phyloP scores from a whole-genome alignment of 2,329 filamentous ascomycete genomes.

The Ophiostoma montium region DNA sequence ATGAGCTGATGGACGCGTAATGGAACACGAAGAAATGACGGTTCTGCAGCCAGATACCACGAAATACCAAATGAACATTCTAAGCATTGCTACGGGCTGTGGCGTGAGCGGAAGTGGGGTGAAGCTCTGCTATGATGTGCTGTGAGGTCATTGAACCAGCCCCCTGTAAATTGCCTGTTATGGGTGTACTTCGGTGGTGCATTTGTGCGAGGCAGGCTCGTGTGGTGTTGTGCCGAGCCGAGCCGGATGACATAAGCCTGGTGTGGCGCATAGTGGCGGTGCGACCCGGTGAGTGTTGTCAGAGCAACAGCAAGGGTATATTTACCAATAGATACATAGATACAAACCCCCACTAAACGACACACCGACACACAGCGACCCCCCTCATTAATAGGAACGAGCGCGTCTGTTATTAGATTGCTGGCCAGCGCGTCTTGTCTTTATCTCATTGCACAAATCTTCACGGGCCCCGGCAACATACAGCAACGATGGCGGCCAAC shows the following conservation, averaged over 20 bases:
- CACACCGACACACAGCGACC: background rate
- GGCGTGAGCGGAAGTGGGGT: background rate
- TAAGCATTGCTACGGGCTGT: no score
- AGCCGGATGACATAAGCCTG: background rate
- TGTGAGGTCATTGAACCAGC: slow-evolving; percentile 1
- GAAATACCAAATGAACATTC: slow-evolving; percentile 2
- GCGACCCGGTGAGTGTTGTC: slow-evolving; percentile 5
- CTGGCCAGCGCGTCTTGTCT: background rate
- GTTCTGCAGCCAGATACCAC: slow-evolving; percentile 7
- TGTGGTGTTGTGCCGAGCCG: background rate
- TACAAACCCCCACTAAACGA: slow-evolving; percentile 3
- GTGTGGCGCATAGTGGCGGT: background rate
- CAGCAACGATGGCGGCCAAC: slow-evolving; percentile 11
- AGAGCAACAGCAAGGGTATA: slow-evolving; percentile 9
- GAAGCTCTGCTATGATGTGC: background rate
- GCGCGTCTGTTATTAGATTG: slow-evolving; percentile 3
- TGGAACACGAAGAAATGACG: slow-evolving; percentile 4
- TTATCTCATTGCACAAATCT: background rate
- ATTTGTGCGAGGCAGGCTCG: background rate
- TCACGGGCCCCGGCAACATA: background rate
- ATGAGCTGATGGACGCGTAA: background rate
- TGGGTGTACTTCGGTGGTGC: background rate
- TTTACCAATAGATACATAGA: slow-evolving; percentile 13
- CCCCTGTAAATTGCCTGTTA: slow-evolving; percentile 2
- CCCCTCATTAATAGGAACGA: background rate